phyloP scores from a whole-genome alignment of 345 rosid genomes.

The Boechera retrofracta region DNA sequence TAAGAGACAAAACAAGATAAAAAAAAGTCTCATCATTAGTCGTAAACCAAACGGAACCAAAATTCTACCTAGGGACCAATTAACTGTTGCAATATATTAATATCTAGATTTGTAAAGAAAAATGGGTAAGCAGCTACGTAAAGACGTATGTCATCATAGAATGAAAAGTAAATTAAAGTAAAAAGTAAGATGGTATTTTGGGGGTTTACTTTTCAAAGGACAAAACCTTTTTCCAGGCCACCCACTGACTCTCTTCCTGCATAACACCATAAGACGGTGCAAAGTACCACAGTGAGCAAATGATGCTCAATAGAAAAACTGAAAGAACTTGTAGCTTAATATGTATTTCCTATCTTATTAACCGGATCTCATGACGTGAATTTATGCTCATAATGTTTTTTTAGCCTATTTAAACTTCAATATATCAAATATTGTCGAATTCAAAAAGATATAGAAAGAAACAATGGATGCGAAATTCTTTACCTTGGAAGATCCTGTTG shows the following conservation, averaged over 20 bases:
- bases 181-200: slow-evolving; percentile 1
- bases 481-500: slow-evolving; percentile 78
- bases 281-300: slow-evolving; percentile 18
- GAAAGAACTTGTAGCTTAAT: slow-evolving; percentile 19
- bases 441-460: background rate
- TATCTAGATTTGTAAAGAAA: slow-evolving; percentile 1
- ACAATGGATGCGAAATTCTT: slow-evolving; percentile 36
- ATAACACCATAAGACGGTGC: slow-evolving; percentile 26
- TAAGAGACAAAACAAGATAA: slow-evolving; percentile 8
- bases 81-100: slow-evolving; percentile 11
- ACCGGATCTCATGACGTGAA: slow-evolving; percentile 15
- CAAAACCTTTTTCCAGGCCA: slow-evolving; percentile 88
- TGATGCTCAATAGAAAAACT: background rate
- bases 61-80: slow-evolving; percentile 7
- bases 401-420: slow-evolving; percentile 13
- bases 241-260: slow-evolving; percentile 95
- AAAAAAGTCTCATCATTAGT: slow-evolving; percentile 9
- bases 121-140: slow-evolving; percentile 14
- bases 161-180: background rate
- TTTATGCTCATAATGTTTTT: background rate
- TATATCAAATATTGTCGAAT: slow-evolving; percentile 21
- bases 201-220: slow-evolving; percentile 83
- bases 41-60: background rate
- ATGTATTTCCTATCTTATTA: slow-evolving; percentile 15
- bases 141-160: background rate